Conservation (phyloP, 805 yeast species). For the Hagleromyces aurorensis region DNA sequence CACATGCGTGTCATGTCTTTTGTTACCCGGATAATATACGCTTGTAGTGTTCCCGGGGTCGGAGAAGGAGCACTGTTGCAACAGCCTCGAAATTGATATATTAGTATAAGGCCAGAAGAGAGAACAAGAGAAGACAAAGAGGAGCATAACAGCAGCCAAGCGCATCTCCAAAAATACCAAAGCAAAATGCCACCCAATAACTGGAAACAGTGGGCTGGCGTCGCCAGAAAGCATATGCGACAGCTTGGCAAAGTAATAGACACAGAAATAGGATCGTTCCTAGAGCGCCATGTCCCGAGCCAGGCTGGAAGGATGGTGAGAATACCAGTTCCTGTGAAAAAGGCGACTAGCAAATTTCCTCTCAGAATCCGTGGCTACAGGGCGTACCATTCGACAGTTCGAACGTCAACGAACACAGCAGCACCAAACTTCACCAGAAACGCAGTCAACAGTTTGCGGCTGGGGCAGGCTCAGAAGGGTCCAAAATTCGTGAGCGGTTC, state of each 20-base stretch:
- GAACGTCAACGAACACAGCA: slow-evolving; percentile 1
- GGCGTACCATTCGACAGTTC: slow-evolving; percentile 3
- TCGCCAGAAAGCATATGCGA: slow-evolving; percentile 15
- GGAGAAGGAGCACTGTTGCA: too few relatives aligned
- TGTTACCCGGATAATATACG: too few relatives aligned
- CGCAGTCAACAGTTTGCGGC: slow-evolving; percentile 1
- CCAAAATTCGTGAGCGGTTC: slow-evolving; percentile 1
- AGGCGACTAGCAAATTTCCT: slow-evolving; percentile 5
- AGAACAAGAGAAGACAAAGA: not conserved
- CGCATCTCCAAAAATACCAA: too few relatives aligned
- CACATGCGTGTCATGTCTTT: too few relatives aligned
- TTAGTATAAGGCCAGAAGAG: not conserved
- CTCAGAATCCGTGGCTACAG: slow-evolving; percentile 3
- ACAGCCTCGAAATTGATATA: not conserved
- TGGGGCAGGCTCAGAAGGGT: slow-evolving; percentile 1
- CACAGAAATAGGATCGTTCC: slow-evolving; percentile 11
- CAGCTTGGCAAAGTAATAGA: slow-evolving; percentile 17
- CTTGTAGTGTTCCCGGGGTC: too few relatives aligned
- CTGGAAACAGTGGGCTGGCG: slow-evolving; percentile 20
- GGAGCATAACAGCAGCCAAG: too few relatives aligned
- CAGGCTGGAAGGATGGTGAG: slow-evolving; percentile 9
- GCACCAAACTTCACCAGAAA: slow-evolving; percentile 1
- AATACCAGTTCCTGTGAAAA: slow-evolving; percentile 14
- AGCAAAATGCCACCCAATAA: slow-evolving; percentile 15
- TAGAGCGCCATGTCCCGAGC: slow-evolving; percentile 12